Conservation (phyloP, 306 rosid genomes). For the Hippophae rhamnoides region DNA sequence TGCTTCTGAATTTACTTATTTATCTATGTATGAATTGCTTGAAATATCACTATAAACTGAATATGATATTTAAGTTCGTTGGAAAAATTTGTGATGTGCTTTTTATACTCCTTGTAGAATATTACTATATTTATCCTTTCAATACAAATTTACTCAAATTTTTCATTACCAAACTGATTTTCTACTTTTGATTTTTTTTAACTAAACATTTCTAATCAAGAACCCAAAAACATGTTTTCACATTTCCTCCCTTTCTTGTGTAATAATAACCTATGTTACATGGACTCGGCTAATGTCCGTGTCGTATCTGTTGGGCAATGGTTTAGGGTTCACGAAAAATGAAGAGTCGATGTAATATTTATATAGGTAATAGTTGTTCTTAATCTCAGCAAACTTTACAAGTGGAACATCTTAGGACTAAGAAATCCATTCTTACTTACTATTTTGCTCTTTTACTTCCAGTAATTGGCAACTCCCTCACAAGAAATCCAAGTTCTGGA, state of each 20-base stretch:
- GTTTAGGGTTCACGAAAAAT: too few relatives aligned
- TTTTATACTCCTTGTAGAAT: neutral
- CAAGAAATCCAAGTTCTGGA: slow-evolving; percentile 73
- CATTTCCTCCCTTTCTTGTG: too few relatives aligned
- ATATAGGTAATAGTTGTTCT: neutral
- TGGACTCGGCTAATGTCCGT: too few relatives aligned
- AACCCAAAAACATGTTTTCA: too few relatives aligned
- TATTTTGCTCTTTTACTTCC: slow-evolving; percentile 20
- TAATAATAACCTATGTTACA: too few relatives aligned
- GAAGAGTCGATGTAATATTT: too few relatives aligned
- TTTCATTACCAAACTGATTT: too few relatives aligned
- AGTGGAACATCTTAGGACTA: slow-evolving; percentile 2
- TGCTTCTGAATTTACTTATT: neutral
- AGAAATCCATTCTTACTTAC: slow-evolving; percentile 5
- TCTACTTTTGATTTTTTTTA: too few relatives aligned
- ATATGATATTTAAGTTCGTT: too few relatives aligned
- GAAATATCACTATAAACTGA: too few relatives aligned
- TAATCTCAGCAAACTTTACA: neutral
- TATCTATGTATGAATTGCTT: neutral
- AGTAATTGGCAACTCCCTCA: slow-evolving; percentile 90
- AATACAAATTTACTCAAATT: neutral
- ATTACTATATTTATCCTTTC: neutral
- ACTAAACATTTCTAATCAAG: too few relatives aligned
- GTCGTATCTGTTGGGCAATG: too few relatives aligned
- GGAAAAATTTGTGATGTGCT: neutral